A percentile compares a stretch with the other conserved stretches of the same genome.
Conservation (phyloP, 805 yeast species). For the Zygosaccharomyces bailii region DNA sequence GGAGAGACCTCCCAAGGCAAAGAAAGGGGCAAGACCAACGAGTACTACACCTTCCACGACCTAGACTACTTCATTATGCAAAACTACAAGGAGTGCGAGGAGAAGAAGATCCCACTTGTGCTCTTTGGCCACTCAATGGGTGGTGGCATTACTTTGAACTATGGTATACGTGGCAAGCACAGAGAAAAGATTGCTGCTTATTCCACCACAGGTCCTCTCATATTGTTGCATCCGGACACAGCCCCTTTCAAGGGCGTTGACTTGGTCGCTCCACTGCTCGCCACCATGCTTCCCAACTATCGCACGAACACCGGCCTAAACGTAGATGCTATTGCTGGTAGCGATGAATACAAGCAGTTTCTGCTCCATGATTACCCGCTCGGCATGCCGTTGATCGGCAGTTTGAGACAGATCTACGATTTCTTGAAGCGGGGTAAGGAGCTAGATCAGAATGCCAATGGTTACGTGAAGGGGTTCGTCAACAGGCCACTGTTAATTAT, state of each 20-base stretch:
- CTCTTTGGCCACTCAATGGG: conserved; percentile 80
- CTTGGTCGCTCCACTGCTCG: conserved; percentile 40
- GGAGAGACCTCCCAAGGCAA: conserved; percentile 60
- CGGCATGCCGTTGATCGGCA: conserved; percentile 48
- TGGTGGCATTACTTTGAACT: conserved; percentile 66
- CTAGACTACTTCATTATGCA: conserved; percentile 47
- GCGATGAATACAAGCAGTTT: conserved; percentile 45
- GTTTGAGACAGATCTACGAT: conserved; percentile 54
- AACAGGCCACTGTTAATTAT: conserved; percentile 49
- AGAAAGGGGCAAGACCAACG: conserved; percentile 54
- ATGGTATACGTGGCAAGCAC: conserved; percentile 53
- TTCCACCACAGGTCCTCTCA: conserved; percentile 56
- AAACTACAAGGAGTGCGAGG: conserved; percentile 25
- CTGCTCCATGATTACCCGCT: conserved; percentile 41
- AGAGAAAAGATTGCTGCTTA: conserved; percentile 46
- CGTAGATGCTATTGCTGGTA: conserved; percentile 52
- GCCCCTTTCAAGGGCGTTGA: conserved; percentile 48
- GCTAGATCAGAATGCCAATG: conserved; percentile 41
- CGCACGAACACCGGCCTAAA: conserved; percentile 54
- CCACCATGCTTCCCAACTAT: conserved; percentile 45
- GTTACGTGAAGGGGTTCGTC: conserved; percentile 31
- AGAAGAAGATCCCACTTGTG: conserved; percentile 36
- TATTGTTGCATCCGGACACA: conserved; percentile 55
- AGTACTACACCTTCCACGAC: conserved; percentile 53
- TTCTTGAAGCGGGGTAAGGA: conserved; percentile 60